Conservation (phyloP, 495 filamentous ascomycete genomes). For the Talaromyces proteolyticus region DNA sequence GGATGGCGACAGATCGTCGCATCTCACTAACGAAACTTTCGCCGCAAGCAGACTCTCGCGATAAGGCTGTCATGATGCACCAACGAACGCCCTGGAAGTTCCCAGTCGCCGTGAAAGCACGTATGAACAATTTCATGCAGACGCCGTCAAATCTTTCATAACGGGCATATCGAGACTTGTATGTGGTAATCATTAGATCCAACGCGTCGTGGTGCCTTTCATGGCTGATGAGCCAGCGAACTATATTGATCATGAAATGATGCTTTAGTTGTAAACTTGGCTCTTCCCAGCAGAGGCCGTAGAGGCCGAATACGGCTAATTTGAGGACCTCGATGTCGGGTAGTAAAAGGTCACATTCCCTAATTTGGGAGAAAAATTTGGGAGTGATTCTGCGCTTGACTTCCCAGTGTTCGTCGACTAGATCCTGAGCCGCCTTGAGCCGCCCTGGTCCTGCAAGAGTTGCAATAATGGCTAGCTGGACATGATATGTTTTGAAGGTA, state of each 20-base stretch:
- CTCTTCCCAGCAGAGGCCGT: conserved; percentile 28
- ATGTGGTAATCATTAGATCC: conserved; percentile 28
- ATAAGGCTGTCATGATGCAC: conserved; percentile 33
- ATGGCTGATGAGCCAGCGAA: conserved; percentile 21
- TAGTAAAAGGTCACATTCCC: conserved; percentile 14
- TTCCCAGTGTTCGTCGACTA: conserved; percentile 27
- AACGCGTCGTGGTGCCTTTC: conserved; percentile 21
- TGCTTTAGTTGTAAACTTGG: conserved; percentile 26
- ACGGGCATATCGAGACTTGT: conserved; percentile 31
- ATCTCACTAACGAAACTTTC: conserved; percentile 29
- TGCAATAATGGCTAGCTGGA: conserved; percentile 31
- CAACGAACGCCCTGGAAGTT: conserved; percentile 35
- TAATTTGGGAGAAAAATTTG: conserved; percentile 32
- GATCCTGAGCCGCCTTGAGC: conserved; percentile 18
- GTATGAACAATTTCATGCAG: conserved; percentile 37
- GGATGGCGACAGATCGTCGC: conserved; percentile 15
- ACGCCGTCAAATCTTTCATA: conserved; percentile 26
- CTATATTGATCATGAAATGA: conserved; percentile 21
- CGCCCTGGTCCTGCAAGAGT: conserved; percentile 26
- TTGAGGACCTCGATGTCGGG: conserved; percentile 22
- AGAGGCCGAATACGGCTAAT: conserved; percentile 33
- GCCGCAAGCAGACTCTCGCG: conserved; percentile 21
- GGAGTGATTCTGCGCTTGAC: conserved; percentile 20
- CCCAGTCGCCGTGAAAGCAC: conserved; percentile 22
- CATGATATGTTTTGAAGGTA: conserved; percentile 23